Conservation (phyloP, 179 eudicot genomes). For the Drosera spatulata region DNA sequence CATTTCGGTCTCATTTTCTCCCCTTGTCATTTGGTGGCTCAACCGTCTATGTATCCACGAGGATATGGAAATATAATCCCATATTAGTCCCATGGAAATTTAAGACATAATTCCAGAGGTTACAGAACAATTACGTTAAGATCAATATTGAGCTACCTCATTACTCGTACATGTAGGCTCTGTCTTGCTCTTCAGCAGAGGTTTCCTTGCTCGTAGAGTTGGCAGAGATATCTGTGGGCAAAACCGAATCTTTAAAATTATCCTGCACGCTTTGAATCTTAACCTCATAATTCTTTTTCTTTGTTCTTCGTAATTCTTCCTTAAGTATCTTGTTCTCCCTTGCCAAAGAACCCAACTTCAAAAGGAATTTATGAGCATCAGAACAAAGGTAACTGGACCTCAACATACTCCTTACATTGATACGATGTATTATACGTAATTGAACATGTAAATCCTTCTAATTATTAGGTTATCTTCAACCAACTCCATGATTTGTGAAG, state of each 20-base stretch:
- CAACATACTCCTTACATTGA: not conserved
- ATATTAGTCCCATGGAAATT: too few relatives aligned
- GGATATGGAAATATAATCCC: not conserved
- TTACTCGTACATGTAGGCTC: slow-evolving; percentile 13
- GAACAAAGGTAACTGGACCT: not conserved
- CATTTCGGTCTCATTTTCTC: slow-evolving; percentile 6
- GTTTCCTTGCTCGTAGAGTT: slow-evolving; percentile 5
- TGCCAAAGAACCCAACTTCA: slow-evolving; percentile 30
- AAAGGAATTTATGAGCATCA: not conserved
- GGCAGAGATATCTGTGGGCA: slow-evolving; percentile 4
- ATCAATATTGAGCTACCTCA: slow-evolving; percentile 11
- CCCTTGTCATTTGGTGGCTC: slow-evolving; percentile 9
- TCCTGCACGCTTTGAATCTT: not conserved
- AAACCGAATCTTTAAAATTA: slow-evolving; percentile 4
- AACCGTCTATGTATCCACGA: slow-evolving; percentile 7
- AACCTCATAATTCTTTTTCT: slow-evolving; percentile 6
- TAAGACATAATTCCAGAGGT: too few relatives aligned
- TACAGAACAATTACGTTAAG: too few relatives aligned
- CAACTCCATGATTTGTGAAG: too few relatives aligned
- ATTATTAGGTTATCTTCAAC: too few relatives aligned
- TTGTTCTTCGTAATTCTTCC: slow-evolving; percentile 18
- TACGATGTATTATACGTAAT: too few relatives aligned
- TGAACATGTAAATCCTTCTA: too few relatives aligned
- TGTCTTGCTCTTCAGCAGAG: slow-evolving; percentile 5
- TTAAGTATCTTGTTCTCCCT: slow-evolving; percentile 31